These are phyloP conservation scores for Sungouiozyma ichnusensis DNA, from an alignment of 805 yeast species.

Conservation along the genomic window DNA sequence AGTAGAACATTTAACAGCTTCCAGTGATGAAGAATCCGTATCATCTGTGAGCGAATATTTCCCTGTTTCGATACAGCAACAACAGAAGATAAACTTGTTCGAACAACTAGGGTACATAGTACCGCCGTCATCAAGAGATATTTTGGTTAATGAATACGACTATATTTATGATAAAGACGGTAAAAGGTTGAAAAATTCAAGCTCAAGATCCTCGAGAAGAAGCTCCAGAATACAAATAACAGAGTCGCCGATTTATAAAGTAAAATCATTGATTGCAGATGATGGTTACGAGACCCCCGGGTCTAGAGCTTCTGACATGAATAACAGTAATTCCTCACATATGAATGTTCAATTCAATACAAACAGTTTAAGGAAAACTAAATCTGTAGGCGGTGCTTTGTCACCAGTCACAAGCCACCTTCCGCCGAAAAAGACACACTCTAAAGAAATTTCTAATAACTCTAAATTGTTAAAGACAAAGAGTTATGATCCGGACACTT, in stretches of 20 bases:
- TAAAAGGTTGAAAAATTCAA: slow-evolving; percentile 7
- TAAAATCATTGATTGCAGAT: slow-evolving; percentile 23
- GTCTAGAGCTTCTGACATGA: slow-evolving; percentile 1
- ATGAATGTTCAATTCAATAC: background rate
- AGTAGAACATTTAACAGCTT: background rate
- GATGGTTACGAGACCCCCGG: slow-evolving; percentile 6
- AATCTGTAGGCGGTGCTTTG: slow-evolving; percentile 10
- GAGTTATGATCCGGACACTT: slow-evolving; percentile 1
- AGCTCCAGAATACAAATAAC: slow-evolving; percentile 22
- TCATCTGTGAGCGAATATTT: slow-evolving; percentile 20
- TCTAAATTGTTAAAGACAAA: slow-evolving; percentile 1
- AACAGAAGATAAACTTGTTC: slow-evolving; percentile 16
- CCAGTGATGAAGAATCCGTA: slow-evolving; percentile 10
- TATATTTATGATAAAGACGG: slow-evolving; percentile 8
- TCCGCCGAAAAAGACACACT: slow-evolving; percentile 4
- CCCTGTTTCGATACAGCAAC: slow-evolving; percentile 20
- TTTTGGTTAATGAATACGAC: slow-evolving; percentile 5
- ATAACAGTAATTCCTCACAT: background rate
- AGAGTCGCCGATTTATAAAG: slow-evolving; percentile 20
- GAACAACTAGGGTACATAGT: slow-evolving; percentile 24
- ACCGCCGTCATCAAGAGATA: slow-evolving; percentile 18
- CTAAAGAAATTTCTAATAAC: slow-evolving; percentile 1
- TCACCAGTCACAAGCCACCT: slow-evolving; percentile 3
- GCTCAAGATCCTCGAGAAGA: slow-evolving; percentile 14
- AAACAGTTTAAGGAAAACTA: slow-evolving; percentile 14